Percentiles rank a stretch among this genome's conserved stretches.
Evolutionary conservation across 768 basidiomycete species (phyloP).

Genomic region (Infundibulicybe gibba): DNA sequence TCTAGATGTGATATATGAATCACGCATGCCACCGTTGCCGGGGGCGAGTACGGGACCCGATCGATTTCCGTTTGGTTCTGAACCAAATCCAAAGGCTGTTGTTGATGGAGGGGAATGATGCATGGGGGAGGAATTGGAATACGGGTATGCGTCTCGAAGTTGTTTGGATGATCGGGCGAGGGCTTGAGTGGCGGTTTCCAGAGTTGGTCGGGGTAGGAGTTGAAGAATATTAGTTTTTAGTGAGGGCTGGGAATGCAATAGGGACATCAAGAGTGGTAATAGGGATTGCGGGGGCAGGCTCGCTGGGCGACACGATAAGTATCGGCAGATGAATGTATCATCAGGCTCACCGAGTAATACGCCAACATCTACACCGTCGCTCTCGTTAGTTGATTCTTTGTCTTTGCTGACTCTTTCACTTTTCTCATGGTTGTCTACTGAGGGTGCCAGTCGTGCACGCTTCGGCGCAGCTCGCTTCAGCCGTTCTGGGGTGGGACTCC

Average conservation of each 20-base stretch:
- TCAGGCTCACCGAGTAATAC: slow-evolving; percentile 65
- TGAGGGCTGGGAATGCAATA: slow-evolving; percentile 64
- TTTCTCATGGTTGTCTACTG: slow-evolving; percentile 26
- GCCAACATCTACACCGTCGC: slow-evolving; percentile 74
- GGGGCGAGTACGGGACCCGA: slow-evolving; percentile 11
- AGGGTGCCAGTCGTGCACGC: slow-evolving; percentile 47
- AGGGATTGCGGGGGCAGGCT: slow-evolving; percentile 76
- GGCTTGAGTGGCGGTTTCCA: slow-evolving; percentile 70
- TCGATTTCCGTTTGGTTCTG: slow-evolving; percentile 16
- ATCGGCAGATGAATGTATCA: slow-evolving; percentile 3
- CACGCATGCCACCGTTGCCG: slow-evolving; percentile 65
- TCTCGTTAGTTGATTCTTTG: slow-evolving; percentile 38
- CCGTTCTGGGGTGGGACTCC: slow-evolving; percentile 81
- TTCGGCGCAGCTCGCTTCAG: slow-evolving; percentile 69
- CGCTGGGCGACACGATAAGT: slow-evolving; percentile 41
- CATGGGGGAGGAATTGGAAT: slow-evolving; percentile 50
- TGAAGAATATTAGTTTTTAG: slow-evolving; percentile 70
- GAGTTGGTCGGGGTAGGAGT: slow-evolving; percentile 80
- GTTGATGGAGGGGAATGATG: slow-evolving; percentile 17
- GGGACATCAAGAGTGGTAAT: slow-evolving; percentile 65
- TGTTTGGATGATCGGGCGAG: slow-evolving; percentile 66
- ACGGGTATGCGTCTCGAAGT: slow-evolving; percentile 80
- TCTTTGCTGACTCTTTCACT: slow-evolving; percentile 45
- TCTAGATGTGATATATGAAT: slow-evolving; percentile 74
- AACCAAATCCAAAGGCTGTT: slow-evolving; percentile 30